Conservation (phyloP, 2,329 filamentous ascomycete species). For the Colletotrichum sp. region DNA sequence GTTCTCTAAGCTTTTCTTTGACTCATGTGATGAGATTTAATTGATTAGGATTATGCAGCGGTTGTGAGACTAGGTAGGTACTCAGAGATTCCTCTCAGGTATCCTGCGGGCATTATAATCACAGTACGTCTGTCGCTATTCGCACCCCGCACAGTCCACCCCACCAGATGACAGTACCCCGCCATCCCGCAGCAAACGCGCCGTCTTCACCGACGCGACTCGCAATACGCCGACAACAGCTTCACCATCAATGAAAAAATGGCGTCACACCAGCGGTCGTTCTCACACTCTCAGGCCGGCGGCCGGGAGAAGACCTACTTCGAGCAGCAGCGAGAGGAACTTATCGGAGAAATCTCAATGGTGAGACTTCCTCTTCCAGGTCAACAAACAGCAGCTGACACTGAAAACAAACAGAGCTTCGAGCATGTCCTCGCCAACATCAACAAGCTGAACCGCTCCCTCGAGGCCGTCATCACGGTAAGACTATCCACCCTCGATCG, state of each 20-base stretch:
- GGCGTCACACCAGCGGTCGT: slow-evolving; percentile 21
- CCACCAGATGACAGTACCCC: slow-evolving; percentile 2
- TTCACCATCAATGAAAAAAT: background rate
- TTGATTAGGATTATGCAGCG: background rate
- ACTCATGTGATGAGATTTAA: fast-evolving
- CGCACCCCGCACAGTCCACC: background rate
- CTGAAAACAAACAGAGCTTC: slow-evolving; percentile 58
- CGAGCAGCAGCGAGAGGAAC: slow-evolving; percentile 74
- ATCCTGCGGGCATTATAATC: background rate
- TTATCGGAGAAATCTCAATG: slow-evolving; percentile 76
- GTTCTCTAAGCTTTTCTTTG: background rate
- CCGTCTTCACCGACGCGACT: background rate
- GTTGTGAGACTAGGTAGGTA: background rate
- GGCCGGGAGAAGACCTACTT: slow-evolving; percentile 66
- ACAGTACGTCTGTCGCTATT: background rate
- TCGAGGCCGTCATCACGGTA: slow-evolving; percentile 91
- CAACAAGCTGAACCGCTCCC: slow-evolving; percentile 89
- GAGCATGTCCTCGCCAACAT: slow-evolving; percentile 95
- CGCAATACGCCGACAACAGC: background rate
- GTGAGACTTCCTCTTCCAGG: slow-evolving; percentile 43
- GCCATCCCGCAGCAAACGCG: background rate
- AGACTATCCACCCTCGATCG: background rate
- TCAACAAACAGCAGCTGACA: background rate
- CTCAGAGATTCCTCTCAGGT: background rate
- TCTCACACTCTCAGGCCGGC: slow-evolving; percentile 17